Base-by-base conservation (phyloP, 202 grass and related monocot species). In the Setaria italica region DNA sequence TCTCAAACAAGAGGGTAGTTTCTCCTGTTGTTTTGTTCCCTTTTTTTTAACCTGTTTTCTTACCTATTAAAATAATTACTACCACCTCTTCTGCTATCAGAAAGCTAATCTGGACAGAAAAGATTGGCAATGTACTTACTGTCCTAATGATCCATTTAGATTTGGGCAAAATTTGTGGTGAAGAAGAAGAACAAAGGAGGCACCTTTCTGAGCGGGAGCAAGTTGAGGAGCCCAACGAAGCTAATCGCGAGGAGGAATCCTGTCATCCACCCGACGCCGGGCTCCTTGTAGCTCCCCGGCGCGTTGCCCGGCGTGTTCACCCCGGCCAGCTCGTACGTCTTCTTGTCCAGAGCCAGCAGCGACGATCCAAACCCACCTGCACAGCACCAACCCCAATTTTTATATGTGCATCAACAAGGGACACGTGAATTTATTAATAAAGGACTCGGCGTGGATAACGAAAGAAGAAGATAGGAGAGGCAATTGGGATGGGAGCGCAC, bases 151-250 rank as follows among this genome's bases (percentile, higher is more conserved):
- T 34, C 25, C 9, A 79, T 34, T 64, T 32, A 45, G 30, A 43
- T 80, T 19, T 2, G 57, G 4, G 53, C 72, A 30, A 72, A 56
- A 74, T n/a, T 59, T 77, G 6, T 49, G 35, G 15, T 10, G 11
- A 53, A 15, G 5, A 65, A 58, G 11, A 53, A 15, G 5, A 65
- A 58, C 60, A 45, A 70, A 84, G 4, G 12, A 67, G 32, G 33
- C 79, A 94, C 95, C 95, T 94, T 94, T 80, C 95, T 92, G 62
- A 97, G 87, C 29, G 95, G 95, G 50, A 97, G 82, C 77, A 97
- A 89, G 72, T 62, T 90, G 62, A 97, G 80, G 63, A 97, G 88
- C 33, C 95, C 95, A 3, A 88, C 88, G 62, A 94, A 97, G 76
- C 92, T 97, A 58, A 88, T 88, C 16, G 82, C 77, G 25, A 91